Percentiles rank a stretch among this genome's conserved stretches.
Evolutionary conservation across 106 monocot genomes (phyloP).

Genomic region (Agapanthus africanus): DNA sequence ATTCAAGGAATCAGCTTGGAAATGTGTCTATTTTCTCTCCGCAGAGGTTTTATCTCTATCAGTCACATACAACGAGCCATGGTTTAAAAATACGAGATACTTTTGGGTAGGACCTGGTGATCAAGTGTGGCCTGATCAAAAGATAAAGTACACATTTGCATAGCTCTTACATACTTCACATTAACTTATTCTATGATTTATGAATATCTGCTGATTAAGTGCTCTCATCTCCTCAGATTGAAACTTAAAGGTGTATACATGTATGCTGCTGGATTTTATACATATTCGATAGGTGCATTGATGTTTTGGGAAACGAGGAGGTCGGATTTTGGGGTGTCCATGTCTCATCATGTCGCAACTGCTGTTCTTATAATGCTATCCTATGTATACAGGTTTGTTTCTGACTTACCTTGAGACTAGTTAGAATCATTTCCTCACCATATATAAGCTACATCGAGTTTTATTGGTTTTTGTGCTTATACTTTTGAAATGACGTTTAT

Average conservation of each 20-base stretch:
- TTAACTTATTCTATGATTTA: not conserved
- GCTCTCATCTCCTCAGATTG: conserved; percentile 32
- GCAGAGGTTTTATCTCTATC: conserved; percentile 51
- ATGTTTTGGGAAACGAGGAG: conserved; percentile 95
- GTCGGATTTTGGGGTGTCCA: conserved; percentile 79
- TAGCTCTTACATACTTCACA: not conserved
- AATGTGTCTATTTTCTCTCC: conserved; percentile 76
- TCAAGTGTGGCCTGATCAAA: conserved; percentile 82
- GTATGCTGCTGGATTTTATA: conserved; percentile 88
- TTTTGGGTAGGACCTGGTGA: conserved; percentile 94
- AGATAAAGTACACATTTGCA: conserved; percentile 46
- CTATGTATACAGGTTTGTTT: conserved; percentile 68
- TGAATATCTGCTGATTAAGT: not conserved
- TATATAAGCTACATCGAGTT: not conserved
- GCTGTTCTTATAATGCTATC: conserved; percentile 72
- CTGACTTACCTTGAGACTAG: not conserved
- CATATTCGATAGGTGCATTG: conserved; percentile 89
- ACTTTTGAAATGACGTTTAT: not conserved
- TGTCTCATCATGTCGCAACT: conserved; percentile 87
- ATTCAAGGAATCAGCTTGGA: conserved; percentile 97
- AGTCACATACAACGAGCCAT: conserved; percentile 84
- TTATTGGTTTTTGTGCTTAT: not conserved
- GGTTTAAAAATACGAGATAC: conserved; percentile 72
- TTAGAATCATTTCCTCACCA: not conserved
- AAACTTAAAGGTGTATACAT: conserved; percentile 81